Evolutionary conservation across 208 protist species (phyloP).

Genomic region (Entamoeba dispar): DNA sequence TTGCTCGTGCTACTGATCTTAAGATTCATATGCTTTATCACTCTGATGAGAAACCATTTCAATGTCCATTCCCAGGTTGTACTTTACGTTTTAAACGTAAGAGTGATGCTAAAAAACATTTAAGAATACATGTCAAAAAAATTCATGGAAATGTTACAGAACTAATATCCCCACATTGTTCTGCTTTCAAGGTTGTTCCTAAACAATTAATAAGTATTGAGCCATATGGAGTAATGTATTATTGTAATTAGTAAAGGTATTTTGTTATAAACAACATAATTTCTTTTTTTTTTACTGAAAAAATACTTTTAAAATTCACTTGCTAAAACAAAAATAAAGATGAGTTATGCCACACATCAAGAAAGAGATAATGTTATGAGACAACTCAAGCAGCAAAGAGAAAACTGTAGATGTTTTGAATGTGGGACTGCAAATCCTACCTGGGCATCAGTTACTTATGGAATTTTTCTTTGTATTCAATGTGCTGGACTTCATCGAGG

Average conservation of each 20-base stretch:
- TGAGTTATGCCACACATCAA: background rate
- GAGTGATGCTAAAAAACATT: background rate
- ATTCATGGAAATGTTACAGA: background rate
- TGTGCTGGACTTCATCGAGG: slow-evolving; percentile 35
- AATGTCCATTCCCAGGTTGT: background rate
- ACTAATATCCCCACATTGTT: no score
- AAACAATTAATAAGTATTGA: no score
- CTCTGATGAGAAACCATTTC: background rate
- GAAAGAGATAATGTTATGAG: background rate
- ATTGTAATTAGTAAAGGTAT: no score
- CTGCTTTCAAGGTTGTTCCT: no score
- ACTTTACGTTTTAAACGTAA: background rate
- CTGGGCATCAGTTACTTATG: slow-evolving; percentile 40
- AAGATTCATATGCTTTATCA: background rate
- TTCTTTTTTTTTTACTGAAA: no score
- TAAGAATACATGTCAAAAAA: background rate
- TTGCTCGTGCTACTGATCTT: background rate
- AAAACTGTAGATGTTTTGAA: background rate
- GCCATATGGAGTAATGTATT: no score
- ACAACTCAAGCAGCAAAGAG: background rate
- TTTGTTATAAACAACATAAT: no score
- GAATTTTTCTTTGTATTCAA: slow-evolving; percentile 40
- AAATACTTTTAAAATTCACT: no score
- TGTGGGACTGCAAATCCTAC: slow-evolving; percentile 19
- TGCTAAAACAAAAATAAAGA: background rate